Evolutionary conservation across 192 early-diverging fungal species (phyloP).

Genomic region (Diversispora epigaea): DNA sequence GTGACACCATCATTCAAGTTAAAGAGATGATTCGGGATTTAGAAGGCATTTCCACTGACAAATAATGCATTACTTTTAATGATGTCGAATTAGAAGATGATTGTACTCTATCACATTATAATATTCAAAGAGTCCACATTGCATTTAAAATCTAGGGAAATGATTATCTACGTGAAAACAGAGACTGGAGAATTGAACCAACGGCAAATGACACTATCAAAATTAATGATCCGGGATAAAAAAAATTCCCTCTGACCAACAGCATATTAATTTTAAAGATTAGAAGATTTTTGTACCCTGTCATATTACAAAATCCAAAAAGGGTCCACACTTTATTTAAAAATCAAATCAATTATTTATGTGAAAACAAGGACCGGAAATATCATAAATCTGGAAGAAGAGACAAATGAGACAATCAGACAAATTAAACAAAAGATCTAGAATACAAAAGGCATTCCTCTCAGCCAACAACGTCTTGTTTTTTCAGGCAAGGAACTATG

Average conservation of each 20-base stretch:
- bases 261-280: not conserved
- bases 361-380: not conserved
- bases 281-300: not conserved
- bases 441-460: not conserved
- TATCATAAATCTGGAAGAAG: not conserved
- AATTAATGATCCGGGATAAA: not conserved
- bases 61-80: not conserved
- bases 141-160: not conserved
- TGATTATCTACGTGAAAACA: not conserved
- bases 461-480: not conserved
- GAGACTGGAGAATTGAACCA: not conserved
- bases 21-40: constrained; percentile 14
- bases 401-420: not conserved
- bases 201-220: not conserved
- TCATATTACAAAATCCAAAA: not conserved
- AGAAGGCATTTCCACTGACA: constrained; percentile 2
- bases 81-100: not conserved
- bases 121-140: constrained; percentile 9
- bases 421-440: constrained; percentile 6
- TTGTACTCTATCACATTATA: not conserved
- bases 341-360: not conserved
- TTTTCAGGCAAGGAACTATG: not conserved
- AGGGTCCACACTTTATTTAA: not conserved
- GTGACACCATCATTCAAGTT: constrained; percentile 4
- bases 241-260: not conserved